A percentile compares a stretch with the other conserved stretches of the same genome.
Evolutionary conservation across 345 rosid species (phyloP).

Genomic region (Linum lewisii): DNA sequence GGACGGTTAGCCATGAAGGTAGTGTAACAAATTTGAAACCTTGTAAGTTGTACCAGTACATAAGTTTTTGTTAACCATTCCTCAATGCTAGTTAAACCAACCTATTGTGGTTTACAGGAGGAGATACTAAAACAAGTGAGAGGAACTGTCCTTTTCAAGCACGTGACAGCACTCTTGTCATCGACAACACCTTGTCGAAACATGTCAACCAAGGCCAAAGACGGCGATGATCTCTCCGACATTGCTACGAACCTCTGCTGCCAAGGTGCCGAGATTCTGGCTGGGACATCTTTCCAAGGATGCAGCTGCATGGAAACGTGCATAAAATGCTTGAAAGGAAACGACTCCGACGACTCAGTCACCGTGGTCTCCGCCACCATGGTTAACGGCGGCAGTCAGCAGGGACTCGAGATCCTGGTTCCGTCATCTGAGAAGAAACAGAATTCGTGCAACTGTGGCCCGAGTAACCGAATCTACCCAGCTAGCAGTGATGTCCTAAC

Average conservation of each 20-base stretch:
- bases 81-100: neutral
- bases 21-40: neutral
- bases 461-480: slow-evolving; percentile 16
- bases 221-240: slow-evolving; percentile 14
- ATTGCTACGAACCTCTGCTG: slow-evolving; percentile 22
- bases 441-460: slow-evolving; percentile 10
- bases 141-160: slow-evolving; percentile 19
- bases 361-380: neutral
- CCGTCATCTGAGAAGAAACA: slow-evolving; percentile 15
- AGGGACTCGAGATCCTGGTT: slow-evolving; percentile 1
- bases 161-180: slow-evolving; percentile 14
- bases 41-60: neutral
- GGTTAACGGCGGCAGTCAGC: neutral
- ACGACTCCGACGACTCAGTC: neutral
- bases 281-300: slow-evolving; percentile 15
- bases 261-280: slow-evolving; percentile 23
- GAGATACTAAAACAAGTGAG: slow-evolving; percentile 17
- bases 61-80: neutral
- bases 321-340: neutral
- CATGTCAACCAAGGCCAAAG: neutral
- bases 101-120: slow-evolving; percentile 13
- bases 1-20: slow-evolving; percentile 15
- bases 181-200: neutral
- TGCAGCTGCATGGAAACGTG: slow-evolving; percentile 13
- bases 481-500: slow-evolving; percentile 20